Evolutionary conservation across 345 rosid species (phyloP).

Genomic region (Streptanthus diversifolius): DNA sequence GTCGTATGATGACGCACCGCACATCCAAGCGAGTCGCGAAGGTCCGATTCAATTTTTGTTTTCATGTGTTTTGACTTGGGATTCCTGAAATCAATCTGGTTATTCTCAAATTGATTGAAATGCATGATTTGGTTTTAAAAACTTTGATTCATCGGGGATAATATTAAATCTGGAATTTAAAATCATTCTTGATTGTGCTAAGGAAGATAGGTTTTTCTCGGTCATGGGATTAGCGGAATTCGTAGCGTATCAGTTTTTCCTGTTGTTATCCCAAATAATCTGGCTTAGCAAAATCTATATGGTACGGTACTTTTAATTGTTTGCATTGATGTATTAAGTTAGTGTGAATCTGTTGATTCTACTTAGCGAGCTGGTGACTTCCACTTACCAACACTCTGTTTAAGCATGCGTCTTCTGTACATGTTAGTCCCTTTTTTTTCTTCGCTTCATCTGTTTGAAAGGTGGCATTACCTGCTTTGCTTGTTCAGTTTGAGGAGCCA

Average conservation of each 20-base stretch:
- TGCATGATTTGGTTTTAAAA: background rate
- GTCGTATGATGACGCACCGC: constrained; percentile 86
- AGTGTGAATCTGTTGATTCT: no score
- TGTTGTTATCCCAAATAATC: background rate
- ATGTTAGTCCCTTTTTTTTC: background rate
- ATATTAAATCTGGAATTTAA: background rate
- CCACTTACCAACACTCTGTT: background rate
- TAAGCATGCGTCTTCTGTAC: background rate
- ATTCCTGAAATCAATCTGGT: background rate
- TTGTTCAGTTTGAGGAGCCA: background rate
- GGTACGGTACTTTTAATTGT: background rate
- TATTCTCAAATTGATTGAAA: background rate
- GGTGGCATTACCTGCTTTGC: background rate
- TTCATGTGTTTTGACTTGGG: background rate
- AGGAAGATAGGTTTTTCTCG: background rate
- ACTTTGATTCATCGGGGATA: background rate
- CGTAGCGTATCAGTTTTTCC: background rate
- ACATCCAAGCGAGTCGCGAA: constrained; percentile 76
- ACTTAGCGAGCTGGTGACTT: background rate
- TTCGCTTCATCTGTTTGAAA: background rate
- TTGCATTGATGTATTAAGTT: background rate
- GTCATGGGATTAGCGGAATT: background rate
- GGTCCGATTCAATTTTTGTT: constrained; percentile 36
- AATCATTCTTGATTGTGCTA: background rate
- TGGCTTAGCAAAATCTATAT: background rate